Evolutionary conservation across 495 filamentous ascomycete genomes (phyloP).

Genomic region (Hyaloscypha hepaticicola): DNA sequence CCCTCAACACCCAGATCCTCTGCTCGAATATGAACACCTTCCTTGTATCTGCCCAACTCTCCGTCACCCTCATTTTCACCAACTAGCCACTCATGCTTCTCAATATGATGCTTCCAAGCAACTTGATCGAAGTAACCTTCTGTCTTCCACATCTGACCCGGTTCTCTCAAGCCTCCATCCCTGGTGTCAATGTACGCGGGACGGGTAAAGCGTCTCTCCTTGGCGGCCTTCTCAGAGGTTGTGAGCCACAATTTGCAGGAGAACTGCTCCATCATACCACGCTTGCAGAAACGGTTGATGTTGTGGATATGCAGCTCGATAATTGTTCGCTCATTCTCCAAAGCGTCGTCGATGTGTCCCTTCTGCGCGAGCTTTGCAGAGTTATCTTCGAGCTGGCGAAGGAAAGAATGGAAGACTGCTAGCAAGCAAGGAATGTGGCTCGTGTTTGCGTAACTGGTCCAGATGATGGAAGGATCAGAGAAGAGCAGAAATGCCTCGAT

Average conservation of each 20-base stretch:
- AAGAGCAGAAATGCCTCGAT: slow-evolving; percentile 17
- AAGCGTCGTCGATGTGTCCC: background rate
- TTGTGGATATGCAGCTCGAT: background rate
- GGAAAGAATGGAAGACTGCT: background rate
- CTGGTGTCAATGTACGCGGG: slow-evolving; percentile 10
- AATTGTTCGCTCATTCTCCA: background rate
- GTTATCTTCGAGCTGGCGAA: background rate
- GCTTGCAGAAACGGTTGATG: background rate
- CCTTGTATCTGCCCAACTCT: background rate
- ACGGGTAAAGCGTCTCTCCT: background rate
- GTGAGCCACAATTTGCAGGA: background rate
- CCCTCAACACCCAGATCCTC: slow-evolving; percentile 15
- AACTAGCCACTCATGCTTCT: slow-evolving; percentile 17
- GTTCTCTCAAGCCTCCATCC: slow-evolving; percentile 7
- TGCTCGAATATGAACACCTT: background rate
- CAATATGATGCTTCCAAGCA: slow-evolving; percentile 22
- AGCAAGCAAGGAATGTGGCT: background rate
- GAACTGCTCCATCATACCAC: background rate
- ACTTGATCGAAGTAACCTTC: slow-evolving; percentile 24
- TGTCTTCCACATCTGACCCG: slow-evolving; percentile 23
- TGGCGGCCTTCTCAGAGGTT: background rate
- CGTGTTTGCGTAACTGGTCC: background rate
- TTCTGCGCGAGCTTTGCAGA: background rate
- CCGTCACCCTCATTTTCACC: background rate
- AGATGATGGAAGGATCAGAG: slow-evolving; percentile 8